Evolutionary conservation across 2,329 filamentous ascomycete genomes (phyloP).

Genomic region (Phialophora tarda): DNA sequence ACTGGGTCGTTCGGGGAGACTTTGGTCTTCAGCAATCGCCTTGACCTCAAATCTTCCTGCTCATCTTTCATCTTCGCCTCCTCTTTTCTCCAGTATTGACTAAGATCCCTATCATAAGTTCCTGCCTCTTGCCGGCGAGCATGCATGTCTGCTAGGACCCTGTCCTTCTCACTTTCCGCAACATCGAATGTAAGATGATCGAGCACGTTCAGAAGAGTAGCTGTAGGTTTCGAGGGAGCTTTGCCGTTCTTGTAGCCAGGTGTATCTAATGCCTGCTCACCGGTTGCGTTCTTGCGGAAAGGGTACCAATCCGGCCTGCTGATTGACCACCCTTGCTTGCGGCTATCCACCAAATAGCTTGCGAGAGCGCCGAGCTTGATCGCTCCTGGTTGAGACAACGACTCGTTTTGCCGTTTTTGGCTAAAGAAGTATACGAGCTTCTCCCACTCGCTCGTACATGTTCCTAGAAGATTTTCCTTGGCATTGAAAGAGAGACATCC

Average conservation of each 20-base stretch:
- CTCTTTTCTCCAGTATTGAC: slow-evolving; percentile 29
- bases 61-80: slow-evolving; percentile 31
- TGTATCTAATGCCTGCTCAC: neutral
- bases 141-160: slow-evolving; percentile 44
- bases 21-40: neutral
- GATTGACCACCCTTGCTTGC: slow-evolving; percentile 53
- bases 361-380: slow-evolving; percentile 50
- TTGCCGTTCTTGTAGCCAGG: slow-evolving; percentile 42
- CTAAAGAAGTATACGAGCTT: slow-evolving; percentile 53
- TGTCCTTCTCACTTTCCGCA: slow-evolving; percentile 43
- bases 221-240: neutral
- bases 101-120: slow-evolving; percentile 46
- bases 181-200: slow-evolving; percentile 54
- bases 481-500: slow-evolving; percentile 57
- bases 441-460: slow-evolving; percentile 58
- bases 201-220: slow-evolving; percentile 46
- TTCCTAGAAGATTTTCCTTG: slow-evolving; percentile 56
- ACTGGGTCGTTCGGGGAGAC: neutral
- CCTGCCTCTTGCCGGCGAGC: slow-evolving; percentile 37
- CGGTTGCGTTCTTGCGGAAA: slow-evolving; percentile 16
- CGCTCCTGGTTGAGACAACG: slow-evolving; percentile 45
- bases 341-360: slow-evolving; percentile 54
- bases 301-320: slow-evolving; percentile 47
- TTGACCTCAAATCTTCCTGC: slow-evolving; percentile 4
- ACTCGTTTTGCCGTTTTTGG: slow-evolving; percentile 50